These are phyloP conservation scores for Psilocybe tampanensis DNA, from an alignment of 768 basidiomycete genomes.

Conservation along the genomic window DNA sequence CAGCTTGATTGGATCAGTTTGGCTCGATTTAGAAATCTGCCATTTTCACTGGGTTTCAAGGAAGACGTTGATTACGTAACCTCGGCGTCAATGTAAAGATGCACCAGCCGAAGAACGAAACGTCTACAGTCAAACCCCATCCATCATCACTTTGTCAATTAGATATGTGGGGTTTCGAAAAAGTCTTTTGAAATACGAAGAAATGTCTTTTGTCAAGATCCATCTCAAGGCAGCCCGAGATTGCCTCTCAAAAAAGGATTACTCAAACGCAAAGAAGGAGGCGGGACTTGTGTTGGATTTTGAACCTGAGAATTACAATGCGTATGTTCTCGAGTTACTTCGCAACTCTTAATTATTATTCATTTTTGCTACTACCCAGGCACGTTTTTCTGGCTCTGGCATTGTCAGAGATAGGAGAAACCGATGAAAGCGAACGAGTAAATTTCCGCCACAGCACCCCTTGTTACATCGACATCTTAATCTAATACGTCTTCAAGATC, in stretches of 20 bases:
- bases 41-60: neutral
- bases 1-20: neutral
- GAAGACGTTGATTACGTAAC: too few relatives aligned
- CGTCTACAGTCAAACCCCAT: too few relatives aligned
- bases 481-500: constrained; percentile 42
- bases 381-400: constrained; percentile 87
- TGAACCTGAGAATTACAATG: constrained; percentile 85
- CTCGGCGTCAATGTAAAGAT: too few relatives aligned
- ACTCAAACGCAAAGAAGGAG: constrained; percentile 63
- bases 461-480: neutral
- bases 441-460: constrained; percentile 23
- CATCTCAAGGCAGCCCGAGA: constrained; percentile 85
- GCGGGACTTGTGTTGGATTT: constrained; percentile 67
- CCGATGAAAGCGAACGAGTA: constrained; percentile 86
- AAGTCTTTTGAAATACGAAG: neutral
- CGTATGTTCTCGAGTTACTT: constrained; percentile 51
- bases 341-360: neutral
- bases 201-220: constrained; percentile 58
- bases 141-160: neutral
- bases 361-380: constrained; percentile 40
- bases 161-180: neutral
- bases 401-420: constrained; percentile 70
- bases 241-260: constrained; percentile 76
- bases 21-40: neutral
- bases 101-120: too few relatives aligned